Evolutionary conservation across 805 yeast species (phyloP).

Genomic region (Pichia rugopelliculosa): DNA sequence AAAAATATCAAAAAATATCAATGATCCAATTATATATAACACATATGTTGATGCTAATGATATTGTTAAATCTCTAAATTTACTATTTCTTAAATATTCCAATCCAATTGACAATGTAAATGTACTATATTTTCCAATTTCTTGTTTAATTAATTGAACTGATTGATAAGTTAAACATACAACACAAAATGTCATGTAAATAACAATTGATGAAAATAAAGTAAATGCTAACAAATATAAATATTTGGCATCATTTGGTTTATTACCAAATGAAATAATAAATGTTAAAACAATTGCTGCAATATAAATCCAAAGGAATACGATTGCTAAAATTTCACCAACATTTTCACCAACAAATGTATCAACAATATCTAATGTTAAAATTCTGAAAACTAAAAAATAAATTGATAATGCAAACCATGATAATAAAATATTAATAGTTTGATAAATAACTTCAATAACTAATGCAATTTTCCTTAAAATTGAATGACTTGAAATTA

Average conservation of each 20-base stretch:
- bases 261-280: slow-evolving; percentile 85
- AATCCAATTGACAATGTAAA: slow-evolving; percentile 26
- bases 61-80: slow-evolving; percentile 77
- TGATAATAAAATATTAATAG: slow-evolving; percentile 64
- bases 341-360: slow-evolving; percentile 37
- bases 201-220: slow-evolving; percentile 78
- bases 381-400: slow-evolving; percentile 80
- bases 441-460: slow-evolving; percentile 73
- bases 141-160: slow-evolving; percentile 43
- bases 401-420: slow-evolving; percentile 90
- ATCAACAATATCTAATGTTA: slow-evolving; percentile 66
- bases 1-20: slow-evolving; percentile 81
- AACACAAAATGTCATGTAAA: slow-evolving; percentile 71
- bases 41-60: slow-evolving; percentile 78
- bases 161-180: slow-evolving; percentile 58
- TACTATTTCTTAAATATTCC: slow-evolving; percentile 50
- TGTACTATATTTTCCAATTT: slow-evolving; percentile 22
- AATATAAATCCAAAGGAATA: slow-evolving; percentile 81
- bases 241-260: slow-evolving; percentile 79
- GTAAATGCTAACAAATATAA: slow-evolving; percentile 64
- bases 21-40: slow-evolving; percentile 66
- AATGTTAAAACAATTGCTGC: slow-evolving; percentile 72
- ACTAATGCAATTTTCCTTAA: slow-evolving; percentile 61
- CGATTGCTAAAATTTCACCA: slow-evolving; percentile 71
- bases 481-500: slow-evolving; percentile 68